Evolutionary conservation across 73 alveolate species (phyloP), one percentile per base, ranked within the genome.

Genomic region (Blepharisma stoltei): DNA sequence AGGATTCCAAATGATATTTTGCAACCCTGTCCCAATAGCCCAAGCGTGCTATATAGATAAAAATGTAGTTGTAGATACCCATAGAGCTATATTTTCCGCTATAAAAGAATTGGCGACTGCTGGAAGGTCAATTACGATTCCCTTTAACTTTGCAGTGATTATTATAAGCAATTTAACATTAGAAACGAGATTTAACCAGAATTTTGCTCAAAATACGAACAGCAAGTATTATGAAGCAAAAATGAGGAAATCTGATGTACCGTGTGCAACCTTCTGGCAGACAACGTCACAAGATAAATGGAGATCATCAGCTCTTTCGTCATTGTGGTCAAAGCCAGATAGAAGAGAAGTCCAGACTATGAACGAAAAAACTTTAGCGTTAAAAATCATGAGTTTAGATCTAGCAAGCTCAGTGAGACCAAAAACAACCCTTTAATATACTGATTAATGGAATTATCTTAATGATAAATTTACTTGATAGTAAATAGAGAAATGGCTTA

Each of bases 1-100:
- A 82, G 97, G 97, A 11, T 86, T 89, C 79, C 70, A 86, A 45
- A 89, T 88, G 96, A 86, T 89, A 67, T 88, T 86, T 81, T 86
- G 93, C 77, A 92, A 92, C 80, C 96, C 97, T 9, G 91, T 85
- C 67, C 97, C 97, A 7, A 86, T 92, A 50, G 92, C 97, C 9
- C 92, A 94, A 25, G 95, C 93, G 46, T 88, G 96, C 70, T 54
- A 81, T 48, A 79, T 88, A 47, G 88, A 86, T 6, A 88, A 83
- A 41, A 89, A 86, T 32, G 94, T 92, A 47, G 95, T 88, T 1
- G 76, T 81, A 68, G 93, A 88, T 76, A 95, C 93, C 5, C 83
- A 88, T 21, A 80, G 86, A 60, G 89, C 97, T 0, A 83, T 92
- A 52, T 86, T 90, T 79, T 67, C 71, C 53, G 97, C 97, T 6